Base-by-base conservation (phyloP, 768 basidiomycete species). In the Tremella yokohamensis region DNA sequence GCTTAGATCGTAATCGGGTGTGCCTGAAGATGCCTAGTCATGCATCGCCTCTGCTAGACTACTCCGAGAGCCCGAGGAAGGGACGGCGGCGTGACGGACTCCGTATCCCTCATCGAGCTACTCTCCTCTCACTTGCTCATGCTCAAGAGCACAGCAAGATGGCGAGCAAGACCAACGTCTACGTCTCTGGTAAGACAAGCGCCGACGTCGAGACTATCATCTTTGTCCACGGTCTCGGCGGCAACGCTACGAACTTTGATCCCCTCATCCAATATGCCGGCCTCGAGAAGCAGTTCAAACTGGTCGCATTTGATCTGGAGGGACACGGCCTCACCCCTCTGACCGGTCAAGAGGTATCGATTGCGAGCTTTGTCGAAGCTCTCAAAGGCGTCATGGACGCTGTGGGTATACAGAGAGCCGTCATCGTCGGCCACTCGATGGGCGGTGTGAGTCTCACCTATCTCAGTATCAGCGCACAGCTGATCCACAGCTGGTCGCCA, bases 181-280 rank as follows among this genome's bases (percentile, higher is more conserved):
- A 34, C 29, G 29, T 34, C 29, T 34, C 29, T 13, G 51, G 37
- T 13, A 29, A 13, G 4, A 16, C 51, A 3, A 26, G 29, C 18
- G 34, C n/a, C 34, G 51, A 52, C 12, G 51, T 13, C 24, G 26
- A 34, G 16, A 57, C 56, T 19, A 29, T 49, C 12, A 51, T 57
- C 42, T 54, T 40, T 24, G 42, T 54, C 22, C 53, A 54, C 40
- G 53, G 53, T 15, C 53, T 54, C 3, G 53, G 53, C 19, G 53
- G 53, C 22, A 22, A 25, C n/a, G 20, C 38, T 16, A 42, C 38
- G 16, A 54, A 54, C 40, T 54, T 34, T 38, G 26, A 24, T n/a
- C 51, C 51, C 16, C 11, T 52, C 15, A 39, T 52, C n/a, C 11
- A 18, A 24, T 13, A 24, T 16, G 22, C 51, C 12, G 51, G 38